phyloP scores from a whole-genome alignment of 202 grass and related monocot genomes.

The Schoenoplectus triqueter region DNA sequence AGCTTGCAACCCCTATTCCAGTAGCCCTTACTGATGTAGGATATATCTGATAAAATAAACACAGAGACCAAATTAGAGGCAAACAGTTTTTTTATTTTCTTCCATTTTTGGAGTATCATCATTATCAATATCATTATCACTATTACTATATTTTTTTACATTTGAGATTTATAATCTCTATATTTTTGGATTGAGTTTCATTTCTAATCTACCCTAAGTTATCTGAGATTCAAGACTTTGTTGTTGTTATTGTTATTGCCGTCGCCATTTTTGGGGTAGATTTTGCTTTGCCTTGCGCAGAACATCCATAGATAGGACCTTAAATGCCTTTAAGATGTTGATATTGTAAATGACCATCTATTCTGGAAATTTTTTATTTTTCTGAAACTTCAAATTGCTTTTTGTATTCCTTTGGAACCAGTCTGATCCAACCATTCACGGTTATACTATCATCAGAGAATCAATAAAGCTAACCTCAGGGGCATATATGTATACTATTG shows the following conservation, averaged over 20 bases:
- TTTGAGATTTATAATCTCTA: no score
- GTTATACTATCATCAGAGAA: neutral
- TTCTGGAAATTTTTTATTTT: neutral
- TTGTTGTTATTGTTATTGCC: no score
- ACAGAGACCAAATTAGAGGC: neutral
- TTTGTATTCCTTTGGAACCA: constrained; percentile 5
- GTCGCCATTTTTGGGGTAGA: neutral
- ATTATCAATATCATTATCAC: no score
- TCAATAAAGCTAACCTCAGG: constrained; percentile 72
- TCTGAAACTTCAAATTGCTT: neutral
- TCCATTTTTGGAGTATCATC: neutral
- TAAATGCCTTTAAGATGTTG: neutral
- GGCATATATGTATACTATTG: constrained; percentile 89
- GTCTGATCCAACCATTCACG: neutral
- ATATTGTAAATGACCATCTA: neutral
- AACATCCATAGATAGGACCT: neutral
- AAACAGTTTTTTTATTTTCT: neutral
- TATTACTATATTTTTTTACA: no score
- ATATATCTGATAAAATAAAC: constrained; percentile 64
- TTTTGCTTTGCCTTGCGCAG: neutral
- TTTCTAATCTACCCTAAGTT: no score
- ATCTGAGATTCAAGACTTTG: no score
- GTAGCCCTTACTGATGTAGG: constrained; percentile 80
- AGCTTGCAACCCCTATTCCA: constrained; percentile 80
- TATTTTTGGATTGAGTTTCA: no score